Evolutionary conservation across 2,329 filamentous ascomycete species (phyloP), one percentile per base, ranked within the genome.

Genomic region (Neonectria coccinea): DNA sequence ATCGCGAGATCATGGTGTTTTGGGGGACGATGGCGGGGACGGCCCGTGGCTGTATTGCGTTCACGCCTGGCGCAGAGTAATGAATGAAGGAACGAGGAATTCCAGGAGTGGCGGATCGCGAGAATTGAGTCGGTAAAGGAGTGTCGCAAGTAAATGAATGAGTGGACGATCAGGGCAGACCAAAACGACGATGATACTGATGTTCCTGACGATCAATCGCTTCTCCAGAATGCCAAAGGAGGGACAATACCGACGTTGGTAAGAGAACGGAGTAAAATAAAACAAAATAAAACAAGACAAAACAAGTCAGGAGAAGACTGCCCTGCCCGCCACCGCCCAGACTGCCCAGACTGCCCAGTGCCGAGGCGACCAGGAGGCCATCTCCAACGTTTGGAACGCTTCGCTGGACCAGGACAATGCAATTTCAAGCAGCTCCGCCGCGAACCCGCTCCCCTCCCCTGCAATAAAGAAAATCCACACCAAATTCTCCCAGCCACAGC

Each of bases 1-100:
- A 68, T 52, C 72, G 68, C 59, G 69, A 75, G 41, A 76, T 58
- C 74, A 75, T 77, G 44, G 29, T 29, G 33, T 22, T 54, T 56
- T 50, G 39, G 47, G 39, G 18, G 7, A 20, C 39, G 39, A 6
- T 42, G 39, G 39, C 39, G 39, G 39, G 18, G 25, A 20, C 22
- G 33, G 36, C 25, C 25, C 25, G 25, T 25, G 50, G 47, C 51
- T 64, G 65, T 42, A 54, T 33, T 52, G 56, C 50, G 50, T 50
- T 29, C 25, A 41, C 31, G 31, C 10, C 31, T 12, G 25, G 25
- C 42, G 18, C 18, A 44, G 14, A 52, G 18, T 52, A 22, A 48
- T 9, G 39, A 20, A 20, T 20, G 11, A 36, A 57, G 54, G 5
- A 33, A 33, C 18, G 6, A 51, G 18, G 8, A 27, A 33, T 12